Evolutionary conservation across 2,329 filamentous ascomycete genomes (phyloP).

Genomic region (Phialophora tarda): DNA sequence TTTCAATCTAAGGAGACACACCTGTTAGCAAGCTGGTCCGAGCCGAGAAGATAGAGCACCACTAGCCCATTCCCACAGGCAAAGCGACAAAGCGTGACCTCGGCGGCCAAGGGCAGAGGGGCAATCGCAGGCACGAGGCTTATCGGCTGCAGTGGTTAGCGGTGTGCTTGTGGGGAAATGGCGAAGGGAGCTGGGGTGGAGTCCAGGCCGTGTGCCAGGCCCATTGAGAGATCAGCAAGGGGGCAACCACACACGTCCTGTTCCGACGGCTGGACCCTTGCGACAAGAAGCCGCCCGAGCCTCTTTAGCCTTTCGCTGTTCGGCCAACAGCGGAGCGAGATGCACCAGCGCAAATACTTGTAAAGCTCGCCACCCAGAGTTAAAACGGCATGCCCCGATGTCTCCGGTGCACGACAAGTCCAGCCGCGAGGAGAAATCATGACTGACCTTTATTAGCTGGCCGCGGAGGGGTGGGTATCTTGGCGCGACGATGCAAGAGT

Average conservation of each 20-base stretch:
- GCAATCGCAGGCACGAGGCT: not conserved
- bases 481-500: not conserved
- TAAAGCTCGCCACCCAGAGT: constrained; percentile 2
- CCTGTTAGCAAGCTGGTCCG: not conserved
- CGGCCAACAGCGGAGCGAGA: not conserved
- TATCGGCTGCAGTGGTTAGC: constrained; percentile 3
- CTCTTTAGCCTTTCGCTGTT: constrained; percentile 1
- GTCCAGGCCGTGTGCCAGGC: not conserved
- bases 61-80: not conserved
- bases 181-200: not conserved
- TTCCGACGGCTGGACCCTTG: not conserved
- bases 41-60: not conserved
- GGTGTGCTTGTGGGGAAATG: constrained; percentile 8
- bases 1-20: not conserved
- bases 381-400: constrained; percentile 10
- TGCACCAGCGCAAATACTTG: not conserved
- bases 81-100: not conserved
- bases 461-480: not conserved
- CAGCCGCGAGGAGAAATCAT: not conserved
- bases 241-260: not conserved
- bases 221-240: not conserved
- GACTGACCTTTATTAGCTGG: constrained; percentile 17
- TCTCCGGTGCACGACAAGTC: not conserved
- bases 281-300: not conserved
- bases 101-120: not conserved